Evolutionary conservation across 352 stramenopile species (phyloP).

Genomic region (Phytopythium chamaehyphon): DNA sequence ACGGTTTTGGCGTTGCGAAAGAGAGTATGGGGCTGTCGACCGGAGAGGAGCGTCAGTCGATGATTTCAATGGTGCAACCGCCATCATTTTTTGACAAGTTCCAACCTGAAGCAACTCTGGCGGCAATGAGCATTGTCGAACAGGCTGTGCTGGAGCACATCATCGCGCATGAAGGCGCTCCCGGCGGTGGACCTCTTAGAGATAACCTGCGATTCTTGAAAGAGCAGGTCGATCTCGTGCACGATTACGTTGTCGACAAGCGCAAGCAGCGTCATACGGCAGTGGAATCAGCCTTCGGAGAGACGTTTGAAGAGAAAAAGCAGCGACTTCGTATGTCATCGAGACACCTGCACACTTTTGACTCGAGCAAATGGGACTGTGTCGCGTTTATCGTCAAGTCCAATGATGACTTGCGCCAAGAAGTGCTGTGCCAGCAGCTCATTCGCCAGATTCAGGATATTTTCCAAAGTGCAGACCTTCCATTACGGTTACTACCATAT

Average conservation of each 20-base stretch:
- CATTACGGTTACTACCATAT: constrained; percentile 94
- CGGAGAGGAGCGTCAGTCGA: constrained; percentile 46
- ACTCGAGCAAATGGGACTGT: constrained; percentile 54
- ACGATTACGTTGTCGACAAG: constrained; percentile 63
- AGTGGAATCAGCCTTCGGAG: constrained; percentile 75
- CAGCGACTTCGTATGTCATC: constrained; percentile 60
- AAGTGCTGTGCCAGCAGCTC: constrained; percentile 96
- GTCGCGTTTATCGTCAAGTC: constrained; percentile 97
- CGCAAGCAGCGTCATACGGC: constrained; percentile 58
- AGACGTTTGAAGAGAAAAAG: constrained; percentile 80
- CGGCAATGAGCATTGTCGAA: constrained; percentile 60
- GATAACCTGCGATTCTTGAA: constrained; percentile 54
- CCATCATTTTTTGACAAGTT: constrained; percentile 53
- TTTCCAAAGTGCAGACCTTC: constrained; percentile 92
- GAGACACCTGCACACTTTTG: constrained; percentile 22
- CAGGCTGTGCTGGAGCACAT: constrained; percentile 50
- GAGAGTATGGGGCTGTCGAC: not conserved
- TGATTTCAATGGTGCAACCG: constrained; percentile 30
- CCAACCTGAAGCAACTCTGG: constrained; percentile 45
- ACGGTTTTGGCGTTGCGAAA: not conserved
- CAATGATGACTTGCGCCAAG: constrained; percentile 97
- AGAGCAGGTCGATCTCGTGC: constrained; percentile 65
- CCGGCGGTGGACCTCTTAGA: constrained; percentile 28
- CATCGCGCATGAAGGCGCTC: constrained; percentile 24
- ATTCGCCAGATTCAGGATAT: constrained; percentile 96